phyloP scores from a whole-genome alignment of 83 land plant species.

The Diphasiastrum complanatum region DNA sequence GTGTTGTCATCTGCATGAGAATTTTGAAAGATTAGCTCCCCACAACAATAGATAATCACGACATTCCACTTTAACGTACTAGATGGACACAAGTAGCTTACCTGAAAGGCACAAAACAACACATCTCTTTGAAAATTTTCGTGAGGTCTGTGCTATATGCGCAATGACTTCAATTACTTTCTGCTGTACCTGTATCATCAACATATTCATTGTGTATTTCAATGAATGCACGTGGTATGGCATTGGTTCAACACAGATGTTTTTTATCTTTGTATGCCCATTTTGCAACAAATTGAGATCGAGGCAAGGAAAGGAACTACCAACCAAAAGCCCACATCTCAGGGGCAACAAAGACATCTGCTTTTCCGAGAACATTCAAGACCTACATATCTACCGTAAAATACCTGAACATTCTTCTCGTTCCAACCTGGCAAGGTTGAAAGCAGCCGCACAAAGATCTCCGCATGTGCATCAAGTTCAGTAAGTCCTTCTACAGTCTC shows the following conservation, averaged over 20 bases:
- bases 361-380: not conserved
- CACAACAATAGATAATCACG: not conserved
- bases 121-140: conserved; percentile 75
- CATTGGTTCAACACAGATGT: too few relatives aligned
- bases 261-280: too few relatives aligned
- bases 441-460: conserved; percentile 74
- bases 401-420: conserved; percentile 97
- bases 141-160: conserved; percentile 57
- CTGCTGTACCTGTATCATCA: conserved; percentile 95
- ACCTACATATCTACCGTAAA: not conserved
- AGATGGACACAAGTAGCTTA: not conserved
- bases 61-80: not conserved
- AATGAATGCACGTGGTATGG: too few relatives aligned
- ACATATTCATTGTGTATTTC: not conserved
- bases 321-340: not conserved
- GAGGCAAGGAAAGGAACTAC: not conserved
- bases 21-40: not conserved
- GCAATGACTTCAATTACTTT: conserved; percentile 83
- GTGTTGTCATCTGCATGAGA: not conserved
- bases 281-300: too few relatives aligned
- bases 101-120: conserved; percentile 34
- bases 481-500: conserved; percentile 54
- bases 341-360: too few relatives aligned
- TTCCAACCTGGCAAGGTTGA: conserved; percentile 87
- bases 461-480: conserved; percentile 53